Conservation (phyloP, 2,329 filamentous ascomycete species). For the Emmonsia crescens region DNA sequence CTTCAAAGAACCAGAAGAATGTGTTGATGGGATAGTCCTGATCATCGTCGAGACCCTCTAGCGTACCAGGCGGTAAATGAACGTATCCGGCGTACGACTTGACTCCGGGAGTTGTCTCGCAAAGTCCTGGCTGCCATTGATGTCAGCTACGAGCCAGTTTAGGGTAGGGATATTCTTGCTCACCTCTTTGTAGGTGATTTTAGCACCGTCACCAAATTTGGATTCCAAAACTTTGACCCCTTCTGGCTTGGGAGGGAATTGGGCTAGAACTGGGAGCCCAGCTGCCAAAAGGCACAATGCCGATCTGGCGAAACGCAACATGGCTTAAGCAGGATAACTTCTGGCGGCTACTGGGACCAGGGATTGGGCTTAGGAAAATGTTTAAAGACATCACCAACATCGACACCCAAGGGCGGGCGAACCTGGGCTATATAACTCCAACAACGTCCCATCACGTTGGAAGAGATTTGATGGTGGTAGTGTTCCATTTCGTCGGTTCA, state of each 20-base stretch:
- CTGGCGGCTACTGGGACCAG: background rate
- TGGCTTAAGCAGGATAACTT: background rate
- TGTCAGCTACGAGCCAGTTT: background rate
- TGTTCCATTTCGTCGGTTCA: background rate
- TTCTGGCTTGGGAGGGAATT: conserved; percentile 28
- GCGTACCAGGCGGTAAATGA: conserved; percentile 11
- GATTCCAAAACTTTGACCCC: conserved; percentile 30
- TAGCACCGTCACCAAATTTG: conserved; percentile 31
- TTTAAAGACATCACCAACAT: background rate
- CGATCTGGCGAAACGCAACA: conserved; percentile 1
- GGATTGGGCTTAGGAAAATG: background rate
- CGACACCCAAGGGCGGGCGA: background rate
- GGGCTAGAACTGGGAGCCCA: background rate
- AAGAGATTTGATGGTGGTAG: background rate
- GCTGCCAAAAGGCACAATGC: background rate
- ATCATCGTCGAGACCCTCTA: conserved; percentile 9
- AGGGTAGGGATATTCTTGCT: background rate
- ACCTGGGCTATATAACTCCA: background rate
- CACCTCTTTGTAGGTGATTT: conserved; percentile 47
- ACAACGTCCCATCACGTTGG: background rate
- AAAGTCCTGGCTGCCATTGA: conserved; percentile 34
- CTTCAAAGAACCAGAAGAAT: conserved; percentile 39
- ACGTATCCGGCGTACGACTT: conserved; percentile 21
- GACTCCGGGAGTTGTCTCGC: conserved; percentile 47
- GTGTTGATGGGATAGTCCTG: conserved; percentile 13